Conservation (phyloP, 495 filamentous ascomycete genomes). For the Tuber indicum region DNA sequence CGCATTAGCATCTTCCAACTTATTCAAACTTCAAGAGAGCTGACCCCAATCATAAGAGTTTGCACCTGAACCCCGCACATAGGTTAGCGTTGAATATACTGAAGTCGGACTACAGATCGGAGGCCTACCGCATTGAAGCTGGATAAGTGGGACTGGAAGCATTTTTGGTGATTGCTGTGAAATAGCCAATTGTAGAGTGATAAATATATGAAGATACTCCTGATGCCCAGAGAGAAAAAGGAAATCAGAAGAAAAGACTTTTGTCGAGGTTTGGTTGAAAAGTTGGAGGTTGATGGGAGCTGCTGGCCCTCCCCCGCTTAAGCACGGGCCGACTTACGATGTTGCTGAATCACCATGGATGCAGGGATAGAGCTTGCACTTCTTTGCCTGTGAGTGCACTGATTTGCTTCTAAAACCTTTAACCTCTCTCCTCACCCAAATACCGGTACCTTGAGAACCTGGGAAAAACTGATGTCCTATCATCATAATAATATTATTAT, state of each 20-base stretch:
- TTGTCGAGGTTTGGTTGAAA: background rate
- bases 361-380: background rate
- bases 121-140: slow-evolving; percentile 81
- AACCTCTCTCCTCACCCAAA: background rate
- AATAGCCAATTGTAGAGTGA: background rate
- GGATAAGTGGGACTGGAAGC: slow-evolving; percentile 78
- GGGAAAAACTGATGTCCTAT: background rate
- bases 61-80: slow-evolving; percentile 52
- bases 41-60: slow-evolving; percentile 98
- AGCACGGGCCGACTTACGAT: background rate
- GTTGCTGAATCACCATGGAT: background rate
- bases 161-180: slow-evolving; percentile 38
- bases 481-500: too few species aligned
- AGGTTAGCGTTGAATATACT: slow-evolving; percentile 18
- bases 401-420: background rate
- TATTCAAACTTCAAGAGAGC: slow-evolving; percentile 18
- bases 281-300: background rate
- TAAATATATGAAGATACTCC: background rate
- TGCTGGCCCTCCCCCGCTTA: background rate
- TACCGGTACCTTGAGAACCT: background rate
- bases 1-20: slow-evolving; percentile 14
- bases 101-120: slow-evolving; percentile 2
- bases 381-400: background rate
- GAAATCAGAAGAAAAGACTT: background rate
- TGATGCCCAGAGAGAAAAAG: background rate